Evolutionary conservation across 192 early-diverging fungal genomes (phyloP).

Genomic region (Coemansia sp.): DNA sequence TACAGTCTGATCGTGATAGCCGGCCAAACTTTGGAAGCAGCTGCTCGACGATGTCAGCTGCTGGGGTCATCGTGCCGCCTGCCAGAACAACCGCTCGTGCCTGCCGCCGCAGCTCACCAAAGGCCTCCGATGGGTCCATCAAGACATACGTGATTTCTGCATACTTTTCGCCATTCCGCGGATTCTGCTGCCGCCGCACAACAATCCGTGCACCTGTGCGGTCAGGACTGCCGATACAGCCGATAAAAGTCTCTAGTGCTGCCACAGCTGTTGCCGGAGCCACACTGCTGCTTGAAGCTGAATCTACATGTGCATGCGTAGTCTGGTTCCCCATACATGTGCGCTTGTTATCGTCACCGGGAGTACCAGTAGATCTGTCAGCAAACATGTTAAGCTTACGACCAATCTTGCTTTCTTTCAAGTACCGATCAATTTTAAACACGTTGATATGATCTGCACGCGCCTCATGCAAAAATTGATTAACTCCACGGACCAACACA

Average conservation of each 20-base stretch:
- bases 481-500: constrained; percentile 51
- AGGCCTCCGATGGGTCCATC: constrained; percentile 78
- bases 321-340: neutral
- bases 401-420: constrained; percentile 67
- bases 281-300: neutral
- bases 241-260: constrained; percentile 40
- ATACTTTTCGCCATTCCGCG: neutral
- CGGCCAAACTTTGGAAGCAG: constrained; percentile 18
- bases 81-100: constrained; percentile 81
- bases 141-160: constrained; percentile 76
- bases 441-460: constrained; percentile 80
- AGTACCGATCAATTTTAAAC: constrained; percentile 69
- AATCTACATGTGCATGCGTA: neutral
- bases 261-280: constrained; percentile 35
- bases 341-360: neutral
- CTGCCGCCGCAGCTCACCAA: constrained; percentile 73
- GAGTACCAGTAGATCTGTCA: neutral
- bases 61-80: constrained; percentile 92
- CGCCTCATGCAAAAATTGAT: constrained; percentile 68
- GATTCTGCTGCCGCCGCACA: constrained; percentile 4
- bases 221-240: constrained; percentile 32
- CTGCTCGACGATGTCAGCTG: constrained; percentile 52
- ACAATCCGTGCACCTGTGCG: constrained; percentile 29
- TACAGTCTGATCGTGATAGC: neutral
- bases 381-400: constrained; percentile 54